Evolutionary conservation across 441 rosid genomes (phyloP), one percentile per base, ranked within the genome.

Genomic region (Gossypium aridum): DNA sequence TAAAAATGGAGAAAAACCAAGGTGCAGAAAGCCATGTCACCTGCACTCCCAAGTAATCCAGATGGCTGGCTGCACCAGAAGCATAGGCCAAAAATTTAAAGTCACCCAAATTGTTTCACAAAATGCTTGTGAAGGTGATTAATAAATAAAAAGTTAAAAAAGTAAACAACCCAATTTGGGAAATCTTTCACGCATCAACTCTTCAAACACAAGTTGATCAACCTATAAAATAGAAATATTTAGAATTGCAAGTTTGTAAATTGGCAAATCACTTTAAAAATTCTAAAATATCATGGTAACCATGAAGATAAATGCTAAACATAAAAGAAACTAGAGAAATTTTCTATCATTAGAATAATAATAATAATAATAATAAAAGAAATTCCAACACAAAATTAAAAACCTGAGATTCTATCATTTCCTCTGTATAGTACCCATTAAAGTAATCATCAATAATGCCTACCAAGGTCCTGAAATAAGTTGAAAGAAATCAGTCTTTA

Each of bases 1-100:
- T 82, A 83, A 91, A 91, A 80, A 91, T 89, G 57, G 93, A 91
- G 70, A 91, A 90, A 71, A 91, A 86, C 96, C 96, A 91, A 65
- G 96, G 89, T 74, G 86, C 89, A 66, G 89, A 84, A 53, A 89
- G 84, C 96, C 96, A 91, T 54, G 96, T 79, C 75, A 87, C 92
- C 86, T 91, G 96, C 84, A 91, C 96, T 87, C 96, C 93, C 87
- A 91, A 87, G 91, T 85, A 89, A 85, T 91, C 93, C 87, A 91
- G 89, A 91, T 89, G 96, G 82, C 87, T 84, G 83, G 88, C 96
- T 91, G 92, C 93, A 87, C 74, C 88, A 85, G 80, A 80, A 84
- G 85, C 77, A 86, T 75, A 78, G 76, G 81, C 76, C 76, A 79
- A 78, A 86, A 82, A 77, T 83, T 83, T 81, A 83, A 74, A 77